These are phyloP conservation scores for Decorospora gaudefroyi DNA, from an alignment of 2,329 filamentous ascomycete genomes.

Conservation along the genomic window DNA sequence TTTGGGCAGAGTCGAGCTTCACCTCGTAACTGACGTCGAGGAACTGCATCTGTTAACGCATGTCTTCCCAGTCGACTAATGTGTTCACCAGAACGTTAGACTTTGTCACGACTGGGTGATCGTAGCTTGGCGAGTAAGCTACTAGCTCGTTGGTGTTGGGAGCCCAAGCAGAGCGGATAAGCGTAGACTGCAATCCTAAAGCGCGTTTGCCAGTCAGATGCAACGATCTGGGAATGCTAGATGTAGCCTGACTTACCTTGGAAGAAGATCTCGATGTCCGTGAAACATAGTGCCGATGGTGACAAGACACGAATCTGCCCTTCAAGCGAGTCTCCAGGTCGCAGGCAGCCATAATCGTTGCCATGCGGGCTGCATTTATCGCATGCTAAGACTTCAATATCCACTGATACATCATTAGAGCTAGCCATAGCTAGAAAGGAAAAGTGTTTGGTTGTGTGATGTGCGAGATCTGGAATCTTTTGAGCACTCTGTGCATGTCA, in stretches of 20 bases:
- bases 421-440: slow-evolving; percentile 3
- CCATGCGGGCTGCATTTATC: slow-evolving; percentile 11
- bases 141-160: slow-evolving; percentile 7
- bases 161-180: slow-evolving; percentile 6
- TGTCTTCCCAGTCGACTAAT: slow-evolving; percentile 4
- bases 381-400: slow-evolving; percentile 10
- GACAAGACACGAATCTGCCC: slow-evolving; percentile 6
- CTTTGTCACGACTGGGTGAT: slow-evolving; percentile 6
- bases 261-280: slow-evolving; percentile 10
- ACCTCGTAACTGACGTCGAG: slow-evolving; percentile 12
- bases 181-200: slow-evolving; percentile 6
- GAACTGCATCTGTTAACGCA: slow-evolving; percentile 10
- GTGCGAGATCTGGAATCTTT: slow-evolving; percentile 2
- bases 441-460: slow-evolving; percentile 3
- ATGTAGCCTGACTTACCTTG: slow-evolving; percentile 3
- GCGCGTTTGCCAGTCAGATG: slow-evolving; percentile 4
- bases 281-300: slow-evolving; percentile 7
- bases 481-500: slow-evolving; percentile 6
- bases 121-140: slow-evolving; percentile 7
- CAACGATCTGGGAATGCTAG: slow-evolving; percentile 1
- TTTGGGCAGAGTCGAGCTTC: slow-evolving; percentile 3
- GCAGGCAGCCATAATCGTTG: slow-evolving; percentile 7
- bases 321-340: slow-evolving; percentile 12
- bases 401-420: slow-evolving; percentile 6
- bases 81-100: slow-evolving; percentile 7